A percentile compares a stretch with the other conserved stretches of the same genome.
Evolutionary conservation across 371 early-diverging fungal genomes (phyloP).

Genomic region (Lichtheimia hyalospora): DNA sequence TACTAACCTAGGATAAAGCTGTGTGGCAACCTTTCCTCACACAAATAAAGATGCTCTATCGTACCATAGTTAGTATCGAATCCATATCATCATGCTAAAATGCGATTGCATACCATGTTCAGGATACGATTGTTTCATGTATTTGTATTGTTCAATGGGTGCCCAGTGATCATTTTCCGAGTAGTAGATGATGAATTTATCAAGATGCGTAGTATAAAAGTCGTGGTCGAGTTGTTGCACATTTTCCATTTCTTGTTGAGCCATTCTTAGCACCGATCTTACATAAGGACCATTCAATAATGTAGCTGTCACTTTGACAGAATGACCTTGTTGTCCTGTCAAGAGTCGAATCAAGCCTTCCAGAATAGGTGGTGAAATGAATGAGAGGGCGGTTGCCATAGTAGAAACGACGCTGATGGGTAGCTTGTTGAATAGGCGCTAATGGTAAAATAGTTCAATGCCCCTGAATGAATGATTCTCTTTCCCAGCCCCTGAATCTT

Average conservation of each 20-base stretch:
- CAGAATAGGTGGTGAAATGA: conserved; percentile 34
- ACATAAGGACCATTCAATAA: conserved; percentile 61
- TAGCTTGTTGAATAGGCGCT: conserved; percentile 43
- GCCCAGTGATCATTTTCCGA: conserved; percentile 79
- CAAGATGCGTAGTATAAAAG: conserved; percentile 54
- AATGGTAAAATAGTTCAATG: background rate
- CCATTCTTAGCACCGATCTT: conserved; percentile 68
- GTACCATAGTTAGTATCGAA: background rate
- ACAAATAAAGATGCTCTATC: conserved; percentile 52
- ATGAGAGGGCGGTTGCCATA: conserved; percentile 33
- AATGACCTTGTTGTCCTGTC: conserved; percentile 48
- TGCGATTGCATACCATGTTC: conserved; percentile 46
- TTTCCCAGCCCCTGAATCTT: conserved; percentile 11
- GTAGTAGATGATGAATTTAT: conserved; percentile 80
- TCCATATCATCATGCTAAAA: background rate
- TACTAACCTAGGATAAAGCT: conserved; percentile 67
- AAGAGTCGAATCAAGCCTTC: conserved; percentile 26
- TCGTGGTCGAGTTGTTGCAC: conserved; percentile 67
- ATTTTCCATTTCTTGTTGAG: conserved; percentile 70
- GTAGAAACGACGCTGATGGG: conserved; percentile 36
- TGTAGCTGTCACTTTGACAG: conserved; percentile 57
- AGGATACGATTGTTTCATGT: conserved; percentile 67
- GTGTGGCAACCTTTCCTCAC: conserved; percentile 71
- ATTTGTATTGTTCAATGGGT: conserved; percentile 68
- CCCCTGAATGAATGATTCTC: background rate